These are phyloP conservation scores for Climacium dendroides DNA, from an alignment of 225 moss, liverwort and hornwort genomes.

Conservation along the genomic window DNA sequence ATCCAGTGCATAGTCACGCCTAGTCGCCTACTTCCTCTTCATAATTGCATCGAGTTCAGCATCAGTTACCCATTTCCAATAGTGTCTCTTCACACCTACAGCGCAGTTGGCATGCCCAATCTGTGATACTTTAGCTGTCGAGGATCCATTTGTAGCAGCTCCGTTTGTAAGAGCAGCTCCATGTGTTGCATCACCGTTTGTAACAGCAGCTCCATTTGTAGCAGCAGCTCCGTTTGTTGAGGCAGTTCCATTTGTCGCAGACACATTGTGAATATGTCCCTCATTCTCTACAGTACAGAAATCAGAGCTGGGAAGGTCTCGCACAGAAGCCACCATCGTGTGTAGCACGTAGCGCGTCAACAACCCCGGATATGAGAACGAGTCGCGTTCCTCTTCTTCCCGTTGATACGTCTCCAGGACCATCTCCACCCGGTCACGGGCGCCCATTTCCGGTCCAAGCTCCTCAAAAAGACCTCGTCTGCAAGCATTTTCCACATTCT, in stretches of 20 bases:
- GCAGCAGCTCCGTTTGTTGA: not conserved
- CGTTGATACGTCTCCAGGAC: conserved; percentile 51
- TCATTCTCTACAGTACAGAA: conserved; percentile 77
- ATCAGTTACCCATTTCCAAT: conserved; percentile 41
- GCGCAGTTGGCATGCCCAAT: conserved; percentile 7
- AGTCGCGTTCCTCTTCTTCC: conserved; percentile 71
- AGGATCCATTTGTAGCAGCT: not conserved
- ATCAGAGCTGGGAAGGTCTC: conserved; percentile 47
- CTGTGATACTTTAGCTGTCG: not conserved
- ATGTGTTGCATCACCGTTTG: not conserved
- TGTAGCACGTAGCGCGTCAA: conserved; percentile 72
- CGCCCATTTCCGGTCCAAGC: conserved; percentile 66
- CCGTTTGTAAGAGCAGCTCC: not conserved
- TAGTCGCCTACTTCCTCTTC: conserved; percentile 11
- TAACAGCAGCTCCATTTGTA: not conserved
- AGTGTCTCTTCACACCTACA: conserved; percentile 35
- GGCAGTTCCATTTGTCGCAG: not conserved
- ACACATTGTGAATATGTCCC: conserved; percentile 5
- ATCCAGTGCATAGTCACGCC: not conserved
- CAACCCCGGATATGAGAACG: conserved; percentile 83
- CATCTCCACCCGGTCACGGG: conserved; percentile 45
- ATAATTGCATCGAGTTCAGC: conserved; percentile 24
- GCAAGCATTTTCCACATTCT: conserved; percentile 70
- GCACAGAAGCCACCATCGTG: conserved; percentile 63
- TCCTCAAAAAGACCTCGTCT: conserved; percentile 78